Conservation (phyloP, 257 asterid species). For the Nicotiana obtusifolia region DNA sequence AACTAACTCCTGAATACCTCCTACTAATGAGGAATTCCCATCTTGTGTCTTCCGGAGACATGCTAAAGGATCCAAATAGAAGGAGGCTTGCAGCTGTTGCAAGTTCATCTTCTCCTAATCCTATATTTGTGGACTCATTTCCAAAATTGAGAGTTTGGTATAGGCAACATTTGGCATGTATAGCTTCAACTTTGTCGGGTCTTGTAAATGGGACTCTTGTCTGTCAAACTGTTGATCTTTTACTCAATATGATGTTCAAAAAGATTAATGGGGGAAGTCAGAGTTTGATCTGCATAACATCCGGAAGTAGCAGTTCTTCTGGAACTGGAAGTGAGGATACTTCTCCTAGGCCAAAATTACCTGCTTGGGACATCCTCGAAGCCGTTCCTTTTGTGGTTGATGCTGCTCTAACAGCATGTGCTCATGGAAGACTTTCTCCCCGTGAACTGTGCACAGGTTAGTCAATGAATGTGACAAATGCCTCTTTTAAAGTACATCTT, state of each 20-base stretch:
- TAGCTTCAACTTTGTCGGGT: slow-evolving; percentile 91
- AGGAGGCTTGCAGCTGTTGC: slow-evolving; percentile 76
- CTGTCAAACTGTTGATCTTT: slow-evolving; percentile 65
- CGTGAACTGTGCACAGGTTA: slow-evolving; percentile 96
- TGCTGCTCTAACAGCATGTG: slow-evolving; percentile 95
- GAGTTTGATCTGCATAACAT: slow-evolving; percentile 42
- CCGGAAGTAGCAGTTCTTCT: slow-evolving; percentile 80
- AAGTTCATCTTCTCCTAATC: slow-evolving; percentile 53
- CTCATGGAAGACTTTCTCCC: slow-evolving; percentile 85
- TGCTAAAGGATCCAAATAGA: slow-evolving; percentile 64
- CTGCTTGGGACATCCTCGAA: slow-evolving; percentile 98
- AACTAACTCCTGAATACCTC: slow-evolving; percentile 91
- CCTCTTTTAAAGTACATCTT: background rate
- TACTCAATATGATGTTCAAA: slow-evolving; percentile 82
- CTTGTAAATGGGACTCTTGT: slow-evolving; percentile 81
- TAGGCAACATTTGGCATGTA: slow-evolving; percentile 88
- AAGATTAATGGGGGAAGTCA: slow-evolving; percentile 58
- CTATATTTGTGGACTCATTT: slow-evolving; percentile 89
- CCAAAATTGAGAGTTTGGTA: slow-evolving; percentile 95
- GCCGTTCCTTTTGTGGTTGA: slow-evolving; percentile 95
- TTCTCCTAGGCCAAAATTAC: slow-evolving; percentile 66
- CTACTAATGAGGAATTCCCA: slow-evolving; percentile 73
- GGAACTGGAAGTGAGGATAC: slow-evolving; percentile 67
- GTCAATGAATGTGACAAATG: slow-evolving; percentile 12
- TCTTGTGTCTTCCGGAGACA: slow-evolving; percentile 48